phyloP scores from a whole-genome alignment of 345 rosid species.

The Camelina laxa region DNA sequence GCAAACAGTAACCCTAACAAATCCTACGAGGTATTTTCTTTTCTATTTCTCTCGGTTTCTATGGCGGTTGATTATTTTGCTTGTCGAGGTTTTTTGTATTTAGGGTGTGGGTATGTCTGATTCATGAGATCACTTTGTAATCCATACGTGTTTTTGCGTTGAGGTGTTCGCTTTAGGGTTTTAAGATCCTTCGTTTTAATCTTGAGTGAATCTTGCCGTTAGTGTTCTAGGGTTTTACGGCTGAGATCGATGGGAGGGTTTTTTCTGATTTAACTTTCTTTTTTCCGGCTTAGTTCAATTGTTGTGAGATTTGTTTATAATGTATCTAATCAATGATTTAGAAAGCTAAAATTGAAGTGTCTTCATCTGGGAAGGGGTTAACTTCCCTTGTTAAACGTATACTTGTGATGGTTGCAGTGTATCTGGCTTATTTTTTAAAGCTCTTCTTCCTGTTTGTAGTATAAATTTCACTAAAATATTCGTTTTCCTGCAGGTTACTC shows the following conservation, averaged over 20 bases:
- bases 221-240: constrained; percentile 28
- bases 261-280: constrained; percentile 15
- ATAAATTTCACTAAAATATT: neutral
- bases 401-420: neutral
- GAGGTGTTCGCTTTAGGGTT: neutral
- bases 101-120: neutral
- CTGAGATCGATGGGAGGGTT: neutral
- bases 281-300: neutral
- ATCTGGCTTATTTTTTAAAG: neutral
- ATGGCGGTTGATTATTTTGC: neutral
- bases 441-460: neutral
- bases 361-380: neutral
- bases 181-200: neutral
- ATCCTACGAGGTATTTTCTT: constrained; percentile 66
- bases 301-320: neutral
- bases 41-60: neutral
- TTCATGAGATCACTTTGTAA: neutral
- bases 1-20: constrained; percentile 76
- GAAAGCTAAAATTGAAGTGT: neutral
- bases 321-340: neutral
- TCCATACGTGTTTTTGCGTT: neutral
- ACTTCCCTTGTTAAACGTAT: neutral
- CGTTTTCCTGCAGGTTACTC: constrained; percentile 60
- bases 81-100: constrained; percentile 3
- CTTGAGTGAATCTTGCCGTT: constrained; percentile 1